phyloP scores from a whole-genome alignment of 2,329 filamentous ascomycete genomes.

The Penicillium sp. region DNA sequence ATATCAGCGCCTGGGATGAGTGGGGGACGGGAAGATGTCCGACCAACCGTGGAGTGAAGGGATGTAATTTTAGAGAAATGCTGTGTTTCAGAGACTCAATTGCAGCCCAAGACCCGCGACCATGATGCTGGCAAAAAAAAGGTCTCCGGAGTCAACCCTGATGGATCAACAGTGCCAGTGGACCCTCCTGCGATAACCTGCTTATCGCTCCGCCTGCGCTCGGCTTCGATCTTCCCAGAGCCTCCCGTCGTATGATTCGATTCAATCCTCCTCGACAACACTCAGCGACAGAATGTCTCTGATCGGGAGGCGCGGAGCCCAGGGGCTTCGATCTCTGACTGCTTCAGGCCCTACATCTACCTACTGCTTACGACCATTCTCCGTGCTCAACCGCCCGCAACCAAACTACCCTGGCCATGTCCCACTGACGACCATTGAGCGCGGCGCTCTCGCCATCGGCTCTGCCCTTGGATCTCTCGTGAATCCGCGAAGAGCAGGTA shows the following conservation, averaged over 20 bases:
- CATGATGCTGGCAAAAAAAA: neutral
- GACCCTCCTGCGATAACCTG: constrained; percentile 18
- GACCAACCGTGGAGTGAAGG: neutral
- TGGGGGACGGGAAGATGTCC: neutral
- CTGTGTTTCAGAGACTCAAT: neutral
- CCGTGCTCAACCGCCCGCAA: constrained; percentile 79
- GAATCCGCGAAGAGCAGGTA: constrained; percentile 80
- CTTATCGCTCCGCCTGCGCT: constrained; percentile 7
- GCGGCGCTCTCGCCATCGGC: constrained; percentile 68
- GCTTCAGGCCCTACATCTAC: constrained; percentile 8
- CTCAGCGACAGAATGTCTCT: constrained; percentile 33
- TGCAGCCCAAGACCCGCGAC: neutral
- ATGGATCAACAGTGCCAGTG: neutral
- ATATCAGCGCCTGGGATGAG: neutral
- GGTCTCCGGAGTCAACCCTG: neutral
- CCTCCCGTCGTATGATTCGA: constrained; percentile 24
- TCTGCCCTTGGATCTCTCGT: constrained; percentile 65
- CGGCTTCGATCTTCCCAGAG: constrained; percentile 6
- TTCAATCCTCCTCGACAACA: neutral
- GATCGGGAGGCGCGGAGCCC: constrained; percentile 25
- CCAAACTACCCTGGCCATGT: constrained; percentile 93
- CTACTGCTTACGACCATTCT: constrained; percentile 63
- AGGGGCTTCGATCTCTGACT: constrained; percentile 18
- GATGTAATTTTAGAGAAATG: neutral
- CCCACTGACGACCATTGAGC: constrained; percentile 79